A percentile compares a stretch with the other conserved stretches of the same genome.
Evolutionary conservation across 2,329 filamentous ascomycete genomes (phyloP).

Genomic region (Beauveria brongniartii): DNA sequence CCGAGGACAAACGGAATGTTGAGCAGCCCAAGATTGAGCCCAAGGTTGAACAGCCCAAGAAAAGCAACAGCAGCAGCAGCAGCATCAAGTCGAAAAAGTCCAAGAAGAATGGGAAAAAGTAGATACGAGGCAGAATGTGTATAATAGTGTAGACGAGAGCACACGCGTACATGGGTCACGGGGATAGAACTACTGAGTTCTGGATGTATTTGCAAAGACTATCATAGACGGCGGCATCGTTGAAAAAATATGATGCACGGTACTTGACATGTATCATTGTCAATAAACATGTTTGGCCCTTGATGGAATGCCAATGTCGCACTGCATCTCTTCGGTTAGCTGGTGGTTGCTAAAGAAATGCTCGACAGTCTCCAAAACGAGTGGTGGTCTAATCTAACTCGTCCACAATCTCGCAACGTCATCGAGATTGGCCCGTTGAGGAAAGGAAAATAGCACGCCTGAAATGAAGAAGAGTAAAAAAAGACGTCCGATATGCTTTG

Average conservation of each 20-base stretch:
- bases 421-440: neutral
- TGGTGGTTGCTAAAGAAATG: no score
- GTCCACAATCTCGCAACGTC: no score
- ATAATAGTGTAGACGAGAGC: neutral
- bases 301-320: no score
- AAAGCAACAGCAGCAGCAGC: neutral
- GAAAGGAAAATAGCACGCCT: neutral
- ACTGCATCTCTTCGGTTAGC: no score
- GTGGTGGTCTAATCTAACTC: no score
- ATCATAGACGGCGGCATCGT: neutral
- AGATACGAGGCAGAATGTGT: neutral
- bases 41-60: neutral
- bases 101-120: slow-evolving; percentile 6
- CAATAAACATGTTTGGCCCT: no score
- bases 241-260: no score
- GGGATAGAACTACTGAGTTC: neutral
- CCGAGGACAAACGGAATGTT: neutral
- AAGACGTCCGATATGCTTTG: neutral
- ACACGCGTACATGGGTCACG: neutral
- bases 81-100: slow-evolving; percentile 3
- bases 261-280: no score
- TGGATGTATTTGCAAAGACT: no score
- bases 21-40: neutral
- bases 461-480: neutral
- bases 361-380: no score